These are phyloP conservation scores for Canariomyces notabilis DNA, from an alignment of 2,329 filamentous ascomycete species.

Conservation along the genomic window DNA sequence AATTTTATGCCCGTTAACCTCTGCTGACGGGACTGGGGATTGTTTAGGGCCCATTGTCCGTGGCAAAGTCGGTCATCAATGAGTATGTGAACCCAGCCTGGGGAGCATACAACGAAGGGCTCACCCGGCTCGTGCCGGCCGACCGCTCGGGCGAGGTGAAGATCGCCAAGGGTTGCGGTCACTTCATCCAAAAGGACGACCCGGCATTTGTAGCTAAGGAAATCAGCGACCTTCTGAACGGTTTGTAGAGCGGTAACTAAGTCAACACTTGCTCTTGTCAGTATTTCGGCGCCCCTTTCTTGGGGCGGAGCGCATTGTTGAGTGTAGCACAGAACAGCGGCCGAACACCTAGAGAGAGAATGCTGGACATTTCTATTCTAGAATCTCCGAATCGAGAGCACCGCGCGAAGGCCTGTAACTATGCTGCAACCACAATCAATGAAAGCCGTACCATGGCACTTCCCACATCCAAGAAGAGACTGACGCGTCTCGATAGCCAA, in stretches of 20 bases:
- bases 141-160: constrained; percentile 28
- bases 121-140: constrained; percentile 39
- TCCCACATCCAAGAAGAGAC: no score
- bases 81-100: constrained; percentile 50
- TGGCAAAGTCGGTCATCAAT: constrained; percentile 37
- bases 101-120: constrained; percentile 48
- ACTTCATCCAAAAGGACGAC: constrained; percentile 52
- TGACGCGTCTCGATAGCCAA: no score
- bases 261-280: background rate
- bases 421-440: no score
- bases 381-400: no score
- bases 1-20: no score
- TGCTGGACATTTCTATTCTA: no score
- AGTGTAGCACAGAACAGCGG: no score
- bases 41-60: constrained; percentile 27
- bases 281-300: background rate
- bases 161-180: constrained; percentile 45
- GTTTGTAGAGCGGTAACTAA: background rate
- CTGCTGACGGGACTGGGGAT: no score
- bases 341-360: no score
- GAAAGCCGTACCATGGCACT: no score
- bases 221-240: constrained; percentile 15
- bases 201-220: constrained; percentile 39
- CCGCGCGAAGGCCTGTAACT: no score
- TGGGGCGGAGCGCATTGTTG: background rate